phyloP scores from a whole-genome alignment of 768 basidiomycete species.

The Boletus rex-veris region DNA sequence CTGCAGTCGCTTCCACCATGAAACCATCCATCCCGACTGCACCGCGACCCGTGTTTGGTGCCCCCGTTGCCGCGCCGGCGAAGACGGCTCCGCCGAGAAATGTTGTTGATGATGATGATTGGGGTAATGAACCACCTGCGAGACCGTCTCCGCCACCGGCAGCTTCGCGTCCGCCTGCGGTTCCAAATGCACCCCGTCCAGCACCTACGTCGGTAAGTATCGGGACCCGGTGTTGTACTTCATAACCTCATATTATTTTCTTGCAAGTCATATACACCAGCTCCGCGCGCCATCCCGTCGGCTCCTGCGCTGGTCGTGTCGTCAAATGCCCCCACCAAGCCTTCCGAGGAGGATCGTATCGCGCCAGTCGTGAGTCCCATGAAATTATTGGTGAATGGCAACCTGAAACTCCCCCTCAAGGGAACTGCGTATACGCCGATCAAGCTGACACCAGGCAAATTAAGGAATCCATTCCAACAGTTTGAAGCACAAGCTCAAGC shows the following conservation, averaged over 20 bases:
- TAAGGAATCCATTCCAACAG: constrained; percentile 78
- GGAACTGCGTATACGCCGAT: constrained; percentile 91
- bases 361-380: constrained; percentile 54
- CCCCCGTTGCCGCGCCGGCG: constrained; percentile 42
- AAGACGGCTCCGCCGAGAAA: constrained; percentile 36
- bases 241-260: neutral
- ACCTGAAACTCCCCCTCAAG: constrained; percentile 14
- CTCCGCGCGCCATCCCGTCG: constrained; percentile 29
- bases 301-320: constrained; percentile 38
- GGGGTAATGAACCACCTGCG: constrained; percentile 51
- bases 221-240: neutral
- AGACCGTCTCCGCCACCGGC: constrained; percentile 43
- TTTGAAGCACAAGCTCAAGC: constrained; percentile 41
- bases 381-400: neutral
- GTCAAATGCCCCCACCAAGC: constrained; percentile 58
- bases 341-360: constrained; percentile 77
- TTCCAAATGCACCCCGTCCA: constrained; percentile 43
- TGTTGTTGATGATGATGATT: constrained; percentile 55
- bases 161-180: constrained; percentile 45
- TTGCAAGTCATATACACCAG: constrained; percentile 22
- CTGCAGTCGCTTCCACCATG: neutral
- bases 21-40: constrained; percentile 39
- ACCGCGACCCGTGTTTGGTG: constrained; percentile 47
- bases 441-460: constrained; percentile 79
- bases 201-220: constrained; percentile 36